Evolutionary conservation across 2,329 filamentous ascomycete genomes (phyloP).

Genomic region (Nigrospora sphaerica): DNA sequence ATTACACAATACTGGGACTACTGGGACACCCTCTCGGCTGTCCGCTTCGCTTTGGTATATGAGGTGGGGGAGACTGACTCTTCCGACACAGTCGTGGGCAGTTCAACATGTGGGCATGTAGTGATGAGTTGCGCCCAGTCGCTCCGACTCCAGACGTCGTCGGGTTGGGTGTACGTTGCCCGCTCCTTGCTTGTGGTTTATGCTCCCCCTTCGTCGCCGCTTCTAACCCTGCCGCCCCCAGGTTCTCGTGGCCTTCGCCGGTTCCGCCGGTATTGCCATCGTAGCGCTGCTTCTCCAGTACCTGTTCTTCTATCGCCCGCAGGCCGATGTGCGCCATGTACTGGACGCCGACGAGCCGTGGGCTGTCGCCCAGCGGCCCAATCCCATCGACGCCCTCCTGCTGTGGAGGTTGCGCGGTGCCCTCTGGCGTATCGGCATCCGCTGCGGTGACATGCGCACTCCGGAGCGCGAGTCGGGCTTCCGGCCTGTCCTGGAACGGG

Average conservation of each 20-base stretch:
- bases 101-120: conserved; percentile 1
- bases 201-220: neutral
- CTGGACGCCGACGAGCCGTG: neutral
- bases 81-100: neutral
- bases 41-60: neutral
- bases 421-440: conserved; percentile 10
- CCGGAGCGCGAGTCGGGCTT: conserved; percentile 4
- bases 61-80: neutral
- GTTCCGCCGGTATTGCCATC: conserved; percentile 13
- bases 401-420: conserved; percentile 11
- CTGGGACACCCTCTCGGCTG: neutral
- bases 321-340: conserved; percentile 5
- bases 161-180: conserved; percentile 12
- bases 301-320: conserved; percentile 12
- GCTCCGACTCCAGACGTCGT: conserved; percentile 10
- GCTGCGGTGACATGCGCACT: conserved; percentile 4
- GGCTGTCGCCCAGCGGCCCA: conserved; percentile 2
- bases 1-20: neutral
- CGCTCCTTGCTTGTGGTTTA: neutral
- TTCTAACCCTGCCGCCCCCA: conserved; percentile 2
- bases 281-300: conserved; percentile 14
- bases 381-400: conserved; percentile 13
- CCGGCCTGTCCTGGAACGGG: conserved; percentile 11
- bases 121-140: neutral
- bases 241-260: conserved; percentile 14